Conservation (phyloP, 164 flowering plant genomes). For the Echeveria elegans region DNA sequence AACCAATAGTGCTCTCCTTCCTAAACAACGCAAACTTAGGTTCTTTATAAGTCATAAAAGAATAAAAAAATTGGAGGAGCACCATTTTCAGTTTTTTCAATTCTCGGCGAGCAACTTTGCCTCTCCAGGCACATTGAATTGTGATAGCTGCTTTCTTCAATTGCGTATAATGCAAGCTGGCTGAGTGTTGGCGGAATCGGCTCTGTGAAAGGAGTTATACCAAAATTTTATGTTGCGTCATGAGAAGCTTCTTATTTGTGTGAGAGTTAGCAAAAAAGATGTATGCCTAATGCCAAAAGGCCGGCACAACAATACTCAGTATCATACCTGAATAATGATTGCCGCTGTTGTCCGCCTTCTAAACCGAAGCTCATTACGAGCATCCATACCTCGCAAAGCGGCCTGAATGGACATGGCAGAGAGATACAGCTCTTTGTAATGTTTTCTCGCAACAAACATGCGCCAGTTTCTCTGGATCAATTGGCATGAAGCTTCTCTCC, state of each 20-base stretch:
- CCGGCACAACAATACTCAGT: not conserved
- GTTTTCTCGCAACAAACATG: conserved; percentile 23
- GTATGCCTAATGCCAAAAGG: not conserved
- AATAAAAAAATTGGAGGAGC: not conserved
- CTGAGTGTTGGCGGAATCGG: conserved; percentile 23
- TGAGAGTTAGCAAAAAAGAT: not conserved
- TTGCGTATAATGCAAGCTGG: conserved; percentile 16
- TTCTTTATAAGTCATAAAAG: conserved; percentile 43
- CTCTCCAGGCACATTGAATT: conserved; percentile 44
- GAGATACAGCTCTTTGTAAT: conserved; percentile 19
- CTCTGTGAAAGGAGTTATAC: conserved; percentile 23
- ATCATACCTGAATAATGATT: conserved; percentile 34
- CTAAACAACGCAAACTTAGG: conserved; percentile 11
- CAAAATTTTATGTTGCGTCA: not conserved
- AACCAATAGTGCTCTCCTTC: not conserved
- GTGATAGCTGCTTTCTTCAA: conserved; percentile 35
- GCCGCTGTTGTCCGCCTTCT: conserved; percentile 40
- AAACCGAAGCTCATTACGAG: conserved; percentile 30
- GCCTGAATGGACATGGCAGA: conserved; percentile 36
- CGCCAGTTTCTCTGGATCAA: conserved; percentile 36
- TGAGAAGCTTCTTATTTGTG: not conserved
- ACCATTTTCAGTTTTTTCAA: conserved; percentile 44
- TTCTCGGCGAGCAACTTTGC: conserved; percentile 35
- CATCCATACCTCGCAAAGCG: conserved; percentile 44
- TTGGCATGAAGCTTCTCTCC: conserved; percentile 34